Evolutionary conservation across 1,284 basidiomycete genomes (phyloP), one percentile per base, ranked within the genome.

Genomic region (Uromyces viciae-fabae): DNA sequence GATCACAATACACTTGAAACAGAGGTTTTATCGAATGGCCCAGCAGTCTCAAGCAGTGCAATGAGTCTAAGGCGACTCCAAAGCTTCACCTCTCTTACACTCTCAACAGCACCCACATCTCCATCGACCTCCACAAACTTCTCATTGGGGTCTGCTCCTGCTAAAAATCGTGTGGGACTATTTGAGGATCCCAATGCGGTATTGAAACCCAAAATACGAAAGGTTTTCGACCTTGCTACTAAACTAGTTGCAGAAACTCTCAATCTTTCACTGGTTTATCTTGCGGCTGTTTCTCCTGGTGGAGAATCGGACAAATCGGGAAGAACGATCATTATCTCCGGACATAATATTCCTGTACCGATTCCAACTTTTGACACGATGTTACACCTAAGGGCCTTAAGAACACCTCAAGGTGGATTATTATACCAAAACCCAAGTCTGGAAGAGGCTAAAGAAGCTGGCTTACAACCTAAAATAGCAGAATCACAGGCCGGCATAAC

Each of bases 161-260:
- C 28, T 9, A 49, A 52, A 19, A 25, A 17, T 38, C 14, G 42
- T n/a, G 69, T 69, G 2, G 36, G 68, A 4, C 42, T 80, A 31
- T 80, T 80, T 54, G 78, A 80, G 38, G 78, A 80, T 25, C 14
- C 46, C 17, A 62, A 64, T 33, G 43, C 43, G 40, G 78, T 56
- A n/a, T 38, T 80, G 36, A 72, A 73, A 36, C 78, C 78, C 0
- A 80, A 73, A 58, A 72, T 80, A 43, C 68, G 71, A 40, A 80
- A 73, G 25, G 68, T 80, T n/a, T 80, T 80, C n/a, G 78, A 80
- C 56, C 33, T 80, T 22, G 78, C 78, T 8, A 80, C 78, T 5
- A 72, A 62, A 64, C 58, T 80, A 19, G 69, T 80, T 25, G 78
- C 66, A 2, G 69, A 73, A 42, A 73, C 78, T 4, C 58, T 80